Conservation (phyloP, 2,329 filamentous ascomycete species). For the Aspergillus sp. region DNA sequence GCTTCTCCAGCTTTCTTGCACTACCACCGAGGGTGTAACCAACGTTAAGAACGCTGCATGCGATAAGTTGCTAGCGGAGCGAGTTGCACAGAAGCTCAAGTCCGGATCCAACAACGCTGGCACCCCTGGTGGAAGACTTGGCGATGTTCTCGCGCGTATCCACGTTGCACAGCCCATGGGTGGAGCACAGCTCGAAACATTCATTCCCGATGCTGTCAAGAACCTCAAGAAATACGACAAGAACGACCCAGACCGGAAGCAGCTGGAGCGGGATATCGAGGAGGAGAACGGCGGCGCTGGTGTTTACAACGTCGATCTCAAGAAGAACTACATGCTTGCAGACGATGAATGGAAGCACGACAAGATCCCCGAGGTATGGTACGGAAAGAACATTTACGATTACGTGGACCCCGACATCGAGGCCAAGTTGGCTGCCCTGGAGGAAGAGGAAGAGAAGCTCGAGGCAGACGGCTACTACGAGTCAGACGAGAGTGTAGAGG, state of each 20-base stretch:
- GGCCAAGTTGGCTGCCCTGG: constrained; percentile 82
- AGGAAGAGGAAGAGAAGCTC: constrained; percentile 92
- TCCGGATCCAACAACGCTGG: constrained; percentile 77
- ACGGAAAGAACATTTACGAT: constrained; percentile 97
- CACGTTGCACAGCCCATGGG: constrained; percentile 94
- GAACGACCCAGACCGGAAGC: constrained; percentile 76
- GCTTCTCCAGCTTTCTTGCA: constrained; percentile 89
- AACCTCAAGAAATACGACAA: constrained; percentile 85
- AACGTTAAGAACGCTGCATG: constrained; percentile 93
- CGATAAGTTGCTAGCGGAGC: constrained; percentile 86
- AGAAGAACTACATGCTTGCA: constrained; percentile 82
- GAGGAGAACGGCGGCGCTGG: constrained; percentile 91
- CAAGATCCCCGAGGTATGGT: constrained; percentile 87
- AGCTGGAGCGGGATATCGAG: constrained; percentile 81
- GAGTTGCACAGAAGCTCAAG: constrained; percentile 94
- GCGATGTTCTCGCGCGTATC: constrained; percentile 88
- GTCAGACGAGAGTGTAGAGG: constrained; percentile 76
- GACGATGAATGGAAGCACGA: constrained; percentile 95
- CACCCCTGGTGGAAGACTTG: constrained; percentile 74
- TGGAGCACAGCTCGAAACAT: constrained; percentile 74
- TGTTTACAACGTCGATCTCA: constrained; percentile 92
- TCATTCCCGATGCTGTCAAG: constrained; percentile 83
- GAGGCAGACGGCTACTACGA: constrained; percentile 94
- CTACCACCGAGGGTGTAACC: constrained; percentile 90
- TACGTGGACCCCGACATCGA: constrained; percentile 97